Base-by-base conservation (phyloP, 2,329 filamentous ascomycete genomes). In the Teratosphaeria zuluensis region DNA sequence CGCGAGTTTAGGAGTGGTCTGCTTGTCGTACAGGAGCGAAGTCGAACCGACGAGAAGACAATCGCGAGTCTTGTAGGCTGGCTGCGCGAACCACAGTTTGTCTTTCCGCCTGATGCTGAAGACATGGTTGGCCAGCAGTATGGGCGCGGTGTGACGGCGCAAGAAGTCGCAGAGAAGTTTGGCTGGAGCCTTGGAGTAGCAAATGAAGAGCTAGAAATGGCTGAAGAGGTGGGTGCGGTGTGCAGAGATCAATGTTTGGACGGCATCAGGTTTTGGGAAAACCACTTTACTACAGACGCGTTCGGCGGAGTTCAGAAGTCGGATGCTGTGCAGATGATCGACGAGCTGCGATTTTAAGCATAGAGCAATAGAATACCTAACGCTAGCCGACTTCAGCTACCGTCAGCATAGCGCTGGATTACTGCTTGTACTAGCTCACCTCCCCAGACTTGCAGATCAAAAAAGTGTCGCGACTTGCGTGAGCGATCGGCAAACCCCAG, bases 111-210 rank as follows among this genome's bases (percentile, higher is more conserved):
- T n/a, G 21, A 42, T n/a, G 81, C 87, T 3, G 80, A 86, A 35
- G 66, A 80, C 0, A 94, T 89, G 89, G 86, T 95, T 67, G 90
- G 87, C 87, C 79, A 79, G 53, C 68, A 78, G 48, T 96, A 90
- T 72, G 92, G 94, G 0, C 82, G 86, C 58, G 91, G 94, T 9
- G 86, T 97, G 31, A 96, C 91, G 14, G 90, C 91, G 1, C 89
- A 94, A 69, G 92, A 97, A 69, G 84, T 85, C 0, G 94, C 94
- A 0, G 89, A 95, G 72, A 80, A 84, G 55, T 99, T 99, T 74
- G 90, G 92, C 5, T 99, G 94, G 94, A 97, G 94, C 71, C 87
- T 99, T 7, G 94, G 94, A 8, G 92, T 99, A 24, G 94, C 94
- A 1, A 89, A 88, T 60, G 94, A 97, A 72, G 94, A 99, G 75